Conservation (phyloP, 2,329 filamentous ascomycete species). For the Arachnomyces sp. region DNA sequence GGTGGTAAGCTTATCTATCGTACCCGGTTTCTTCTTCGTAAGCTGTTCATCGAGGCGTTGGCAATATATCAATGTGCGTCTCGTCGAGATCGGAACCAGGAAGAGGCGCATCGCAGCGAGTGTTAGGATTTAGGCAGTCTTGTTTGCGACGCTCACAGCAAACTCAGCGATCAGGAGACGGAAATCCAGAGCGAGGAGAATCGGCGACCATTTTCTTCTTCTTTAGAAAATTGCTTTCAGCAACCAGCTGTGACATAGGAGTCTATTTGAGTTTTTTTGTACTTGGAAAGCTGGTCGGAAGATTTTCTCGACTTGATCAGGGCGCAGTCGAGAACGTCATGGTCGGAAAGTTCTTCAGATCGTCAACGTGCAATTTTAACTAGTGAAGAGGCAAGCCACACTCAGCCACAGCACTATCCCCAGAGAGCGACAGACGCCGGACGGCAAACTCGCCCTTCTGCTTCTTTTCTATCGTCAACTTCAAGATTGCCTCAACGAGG, state of each 20-base stretch:
- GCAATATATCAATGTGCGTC: slow-evolving; percentile 85
- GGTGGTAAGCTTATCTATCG: slow-evolving; percentile 60
- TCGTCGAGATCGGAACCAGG: slow-evolving; percentile 84
- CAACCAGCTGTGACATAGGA: slow-evolving; percentile 16
- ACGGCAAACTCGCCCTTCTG: slow-evolving; percentile 7
- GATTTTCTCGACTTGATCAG: neutral
- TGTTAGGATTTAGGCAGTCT: neutral
- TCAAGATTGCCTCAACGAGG: slow-evolving; percentile 1
- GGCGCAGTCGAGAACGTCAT: slow-evolving; percentile 18
- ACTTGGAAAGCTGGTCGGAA: neutral
- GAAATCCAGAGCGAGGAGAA: slow-evolving; percentile 15
- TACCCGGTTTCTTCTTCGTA: slow-evolving; percentile 45
- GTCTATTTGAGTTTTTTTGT: neutral
- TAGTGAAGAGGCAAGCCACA: neutral
- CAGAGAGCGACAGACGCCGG: too few species aligned
- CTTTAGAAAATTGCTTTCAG: slow-evolving; percentile 11
- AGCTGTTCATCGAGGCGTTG: slow-evolving; percentile 59
- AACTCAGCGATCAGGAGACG: slow-evolving; percentile 5
- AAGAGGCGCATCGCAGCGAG: slow-evolving; percentile 70
- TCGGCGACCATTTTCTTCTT: slow-evolving; percentile 8
- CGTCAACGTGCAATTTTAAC: neutral
- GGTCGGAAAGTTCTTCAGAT: slow-evolving; percentile 6
- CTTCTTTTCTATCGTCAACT: slow-evolving; percentile 1
- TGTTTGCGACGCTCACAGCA: slow-evolving; percentile 2
- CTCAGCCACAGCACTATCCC: slow-evolving; percentile 1